phyloP scores from a whole-genome alignment of 257 asterid species.

The Rubia yunnanensis region DNA sequence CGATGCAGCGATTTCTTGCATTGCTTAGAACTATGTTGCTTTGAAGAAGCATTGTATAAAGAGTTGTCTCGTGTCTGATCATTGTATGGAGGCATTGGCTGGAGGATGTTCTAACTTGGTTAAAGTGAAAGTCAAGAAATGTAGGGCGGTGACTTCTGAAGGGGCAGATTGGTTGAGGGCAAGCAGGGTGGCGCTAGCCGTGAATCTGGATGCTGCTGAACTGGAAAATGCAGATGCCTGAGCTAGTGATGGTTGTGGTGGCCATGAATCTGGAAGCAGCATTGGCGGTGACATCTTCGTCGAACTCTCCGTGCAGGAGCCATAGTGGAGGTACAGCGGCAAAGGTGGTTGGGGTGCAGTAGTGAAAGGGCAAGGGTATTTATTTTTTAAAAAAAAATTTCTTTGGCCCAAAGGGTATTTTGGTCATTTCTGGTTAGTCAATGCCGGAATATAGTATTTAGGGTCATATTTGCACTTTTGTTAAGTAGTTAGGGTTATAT shows the following conservation, averaged over 20 bases:
- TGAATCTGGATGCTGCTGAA: constrained; percentile 57
- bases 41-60: constrained; percentile 79
- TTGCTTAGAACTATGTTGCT: constrained; percentile 64
- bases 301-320: too few relatives aligned
- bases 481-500: too few relatives aligned
- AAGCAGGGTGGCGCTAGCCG: constrained; percentile 46
- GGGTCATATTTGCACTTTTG: too few relatives aligned
- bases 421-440: too few relatives aligned
- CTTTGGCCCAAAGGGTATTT: too few relatives aligned
- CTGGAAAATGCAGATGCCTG: constrained; percentile 43
- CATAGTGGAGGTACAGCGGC: constrained; percentile 24
- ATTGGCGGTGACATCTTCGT: too few relatives aligned
- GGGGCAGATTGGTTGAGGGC: constrained; percentile 82
- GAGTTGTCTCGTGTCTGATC: constrained; percentile 77
- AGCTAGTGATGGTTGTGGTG: constrained; percentile 38
- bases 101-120: constrained; percentile 82
- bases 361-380: too few relatives aligned
- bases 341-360: constrained; percentile 62
- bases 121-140: constrained; percentile 91
- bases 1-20: constrained; percentile 67
- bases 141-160: constrained; percentile 68
- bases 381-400: too few relatives aligned
- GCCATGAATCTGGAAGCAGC: too few relatives aligned
- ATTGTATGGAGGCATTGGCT: constrained; percentile 75
- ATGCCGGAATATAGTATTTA: too few relatives aligned